Conservation (phyloP, 2,329 filamentous ascomycete species). For the Aspergillus piperis region DNA sequence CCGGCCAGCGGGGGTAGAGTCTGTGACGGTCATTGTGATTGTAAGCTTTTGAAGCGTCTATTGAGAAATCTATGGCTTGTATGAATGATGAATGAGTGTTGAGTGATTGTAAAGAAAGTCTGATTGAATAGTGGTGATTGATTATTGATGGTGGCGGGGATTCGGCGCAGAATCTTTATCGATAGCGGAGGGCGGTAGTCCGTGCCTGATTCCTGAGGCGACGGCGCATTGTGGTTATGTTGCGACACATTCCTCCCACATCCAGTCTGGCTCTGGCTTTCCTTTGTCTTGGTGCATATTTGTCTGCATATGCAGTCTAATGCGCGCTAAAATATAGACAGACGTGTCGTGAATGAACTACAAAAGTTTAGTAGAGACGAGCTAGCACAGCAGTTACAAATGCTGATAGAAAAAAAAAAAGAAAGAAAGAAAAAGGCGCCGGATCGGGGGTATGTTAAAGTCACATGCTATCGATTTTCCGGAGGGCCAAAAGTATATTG, state of each 20-base stretch:
- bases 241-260: background rate
- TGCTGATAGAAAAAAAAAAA: too few relatives aligned
- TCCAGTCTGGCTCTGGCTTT: background rate
- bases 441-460: too few relatives aligned
- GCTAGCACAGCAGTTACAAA: background rate
- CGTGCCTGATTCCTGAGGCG: background rate
- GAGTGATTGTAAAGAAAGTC: background rate
- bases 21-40: constrained; percentile 25
- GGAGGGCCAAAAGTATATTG: too few relatives aligned
- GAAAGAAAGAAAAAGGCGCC: too few relatives aligned
- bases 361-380: background rate
- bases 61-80: background rate
- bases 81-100: background rate
- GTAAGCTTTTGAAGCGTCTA: background rate
- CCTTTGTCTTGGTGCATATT: background rate
- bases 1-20: constrained; percentile 14
- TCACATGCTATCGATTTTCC: background rate
- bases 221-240: background rate
- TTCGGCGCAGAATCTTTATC: constrained; percentile 9
- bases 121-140: background rate
- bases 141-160: background rate
- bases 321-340: background rate
- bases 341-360: background rate
- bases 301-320: constrained; percentile 1
- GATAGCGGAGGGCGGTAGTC: background rate